Percentiles rank a stretch among this genome's conserved stretches.
Evolutionary conservation across 1,284 basidiomycete species (phyloP).

Genomic region (Ceratorhiza oryzae-sativae): DNA sequence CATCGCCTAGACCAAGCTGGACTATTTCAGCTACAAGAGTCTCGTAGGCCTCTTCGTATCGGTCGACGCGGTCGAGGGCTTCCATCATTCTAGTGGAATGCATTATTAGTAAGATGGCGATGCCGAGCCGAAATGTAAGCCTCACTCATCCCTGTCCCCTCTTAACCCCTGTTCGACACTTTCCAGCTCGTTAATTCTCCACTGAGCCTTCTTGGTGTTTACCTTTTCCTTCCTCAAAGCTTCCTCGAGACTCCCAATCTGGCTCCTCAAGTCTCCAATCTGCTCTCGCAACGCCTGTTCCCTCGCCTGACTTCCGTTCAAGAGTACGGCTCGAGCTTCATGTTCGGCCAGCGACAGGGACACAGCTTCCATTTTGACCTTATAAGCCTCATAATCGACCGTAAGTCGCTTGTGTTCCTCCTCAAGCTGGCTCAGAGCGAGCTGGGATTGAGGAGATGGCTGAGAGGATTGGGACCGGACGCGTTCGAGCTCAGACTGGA

Average conservation of each 20-base stretch:
- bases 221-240: conserved; percentile 3
- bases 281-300: conserved; percentile 22
- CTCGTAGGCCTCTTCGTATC: conserved; percentile 34
- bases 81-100: conserved; percentile 27
- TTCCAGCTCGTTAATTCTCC: background rate
- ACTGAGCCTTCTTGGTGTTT: background rate
- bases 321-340: conserved; percentile 25
- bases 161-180: conserved; percentile 13
- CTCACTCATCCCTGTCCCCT: conserved; percentile 32
- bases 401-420: conserved; percentile 10
- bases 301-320: conserved; percentile 32
- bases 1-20: conserved; percentile 23
- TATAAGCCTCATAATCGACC: conserved; percentile 19
- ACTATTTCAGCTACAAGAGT: conserved; percentile 19
- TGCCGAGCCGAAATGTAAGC: background rate
- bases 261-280: background rate
- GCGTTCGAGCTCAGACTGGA: conserved; percentile 18
- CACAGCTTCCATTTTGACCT: background rate
- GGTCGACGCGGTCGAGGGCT: conserved; percentile 26
- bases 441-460: background rate
- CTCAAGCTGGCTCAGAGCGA: conserved; percentile 17
- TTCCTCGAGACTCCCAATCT: conserved; percentile 10
- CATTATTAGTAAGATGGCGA: background rate
- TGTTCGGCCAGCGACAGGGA: conserved; percentile 23
- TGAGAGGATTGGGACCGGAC: background rate